Evolutionary conservation across 169 alveolate genomes (phyloP), one percentile per base, ranked within the genome.

Genomic region (Babesia ovata): DNA sequence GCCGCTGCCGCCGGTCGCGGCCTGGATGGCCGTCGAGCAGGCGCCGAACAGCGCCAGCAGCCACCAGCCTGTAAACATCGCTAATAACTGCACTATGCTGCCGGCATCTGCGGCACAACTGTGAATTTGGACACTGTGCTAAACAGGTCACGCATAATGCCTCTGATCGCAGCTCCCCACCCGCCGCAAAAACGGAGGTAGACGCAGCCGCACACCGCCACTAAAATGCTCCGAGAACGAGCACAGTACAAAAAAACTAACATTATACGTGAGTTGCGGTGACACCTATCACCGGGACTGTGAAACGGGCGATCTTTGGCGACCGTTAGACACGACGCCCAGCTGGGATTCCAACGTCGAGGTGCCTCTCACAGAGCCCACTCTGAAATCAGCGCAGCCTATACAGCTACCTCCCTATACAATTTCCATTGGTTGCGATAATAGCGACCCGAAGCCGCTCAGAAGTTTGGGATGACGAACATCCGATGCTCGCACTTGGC

Each of bases 11-110:
- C 63, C n/a, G 42, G 61, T 17, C 39, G 53, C 76, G 65, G 39
- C 22, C 24, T 29, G 45, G 17, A 67, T 6, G 13, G 66, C 28
- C 56, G 76, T 57, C 28, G 60, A 28, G 29, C 50, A 29, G 53
- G 65, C 56, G 42, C 58, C 52, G 52, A 67, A 56, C 76, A 54
- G 66, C 63, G 76, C 53, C 39, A 28, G 53, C n/a, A 54, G 60
- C 63, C 66, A 48, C 28, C 29, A 21, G 52, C 12, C 24, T 3
- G 21, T n/a, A 33, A 53, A 50, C 76, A 67, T 67, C 24, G 76
- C 66, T 14, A 19, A 6, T 0, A 14, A 54, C 2, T 6, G 24
- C 24, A 29, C 26, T 58, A 14, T 1, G 22, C 22, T 12, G n/a
- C 46, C 66, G 66, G 13, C 66, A 58, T 58, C 48, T 58, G 66